Evolutionary conservation across 2,329 filamentous ascomycete genomes (phyloP).

Genomic region (Ophiosphaerella narmari): DNA sequence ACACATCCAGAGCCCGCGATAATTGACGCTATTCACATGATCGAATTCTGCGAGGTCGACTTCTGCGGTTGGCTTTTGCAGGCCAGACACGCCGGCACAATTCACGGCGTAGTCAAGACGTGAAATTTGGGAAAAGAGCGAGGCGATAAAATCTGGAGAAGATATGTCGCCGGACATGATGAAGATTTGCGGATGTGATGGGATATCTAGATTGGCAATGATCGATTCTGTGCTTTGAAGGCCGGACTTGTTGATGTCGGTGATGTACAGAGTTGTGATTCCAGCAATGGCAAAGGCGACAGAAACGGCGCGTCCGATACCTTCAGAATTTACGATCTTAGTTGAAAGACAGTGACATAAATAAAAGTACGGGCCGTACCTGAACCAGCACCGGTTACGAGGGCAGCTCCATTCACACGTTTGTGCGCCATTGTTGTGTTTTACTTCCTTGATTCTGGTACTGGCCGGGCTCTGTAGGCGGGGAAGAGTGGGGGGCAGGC

Average conservation of each 20-base stretch:
- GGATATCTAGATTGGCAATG: constrained; percentile 20
- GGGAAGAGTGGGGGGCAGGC: too few relatives aligned
- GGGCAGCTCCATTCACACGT: constrained; percentile 12
- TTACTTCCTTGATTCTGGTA: too few relatives aligned
- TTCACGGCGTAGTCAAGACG: constrained; percentile 62
- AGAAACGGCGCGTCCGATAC: constrained; percentile 60
- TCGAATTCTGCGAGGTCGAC: constrained; percentile 57
- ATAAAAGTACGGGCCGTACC: constrained; percentile 1
- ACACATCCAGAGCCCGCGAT: constrained; percentile 62
- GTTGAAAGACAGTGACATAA: too few relatives aligned
- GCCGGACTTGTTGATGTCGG: constrained; percentile 53
- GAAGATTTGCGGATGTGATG: constrained; percentile 36
- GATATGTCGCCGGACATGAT: constrained; percentile 55
- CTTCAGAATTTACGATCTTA: constrained; percentile 33
- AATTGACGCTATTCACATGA: constrained; percentile 60
- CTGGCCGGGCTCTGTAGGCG: too few relatives aligned
- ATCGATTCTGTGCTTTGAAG: constrained; percentile 43
- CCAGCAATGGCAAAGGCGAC: constrained; percentile 57
- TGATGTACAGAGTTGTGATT: constrained; percentile 59
- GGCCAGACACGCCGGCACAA: constrained; percentile 59
- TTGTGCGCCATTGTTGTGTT: neutral
- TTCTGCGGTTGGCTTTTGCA: constrained; percentile 49
- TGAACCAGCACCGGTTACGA: constrained; percentile 19
- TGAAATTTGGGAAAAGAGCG: constrained; percentile 48
- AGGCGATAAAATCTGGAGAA: constrained; percentile 52